Evolutionary conservation across 768 basidiomycete genomes (phyloP).

Genomic region (Auriscalpium vulgare): DNA sequence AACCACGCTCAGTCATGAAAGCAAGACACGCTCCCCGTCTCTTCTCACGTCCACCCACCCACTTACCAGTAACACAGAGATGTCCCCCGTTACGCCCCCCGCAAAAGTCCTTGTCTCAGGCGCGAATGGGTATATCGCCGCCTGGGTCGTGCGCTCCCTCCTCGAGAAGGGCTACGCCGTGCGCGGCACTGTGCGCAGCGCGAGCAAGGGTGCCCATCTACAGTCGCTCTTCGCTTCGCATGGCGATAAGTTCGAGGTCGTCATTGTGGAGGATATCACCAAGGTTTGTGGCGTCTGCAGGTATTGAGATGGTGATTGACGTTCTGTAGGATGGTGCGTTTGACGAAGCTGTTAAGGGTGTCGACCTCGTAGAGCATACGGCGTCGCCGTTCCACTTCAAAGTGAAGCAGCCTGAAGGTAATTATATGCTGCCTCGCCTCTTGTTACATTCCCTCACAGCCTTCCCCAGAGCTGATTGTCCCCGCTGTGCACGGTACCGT

Average conservation of each 20-base stretch:
- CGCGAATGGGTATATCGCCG: constrained; percentile 14
- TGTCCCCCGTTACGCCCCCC: not conserved
- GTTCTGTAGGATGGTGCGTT: constrained; percentile 23
- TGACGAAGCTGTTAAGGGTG: constrained; percentile 36
- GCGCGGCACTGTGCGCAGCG: constrained; percentile 37
- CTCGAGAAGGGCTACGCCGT: constrained; percentile 32
- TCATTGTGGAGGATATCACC: constrained; percentile 40
- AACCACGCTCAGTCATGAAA: too few relatives aligned
- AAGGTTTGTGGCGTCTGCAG: constrained; percentile 19
- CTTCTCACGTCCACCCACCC: too few relatives aligned
- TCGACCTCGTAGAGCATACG: constrained; percentile 30
- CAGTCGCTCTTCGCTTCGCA: constrained; percentile 27
- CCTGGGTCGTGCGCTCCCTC: constrained; percentile 25
- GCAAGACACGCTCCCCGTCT: too few relatives aligned
- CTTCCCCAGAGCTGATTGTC: constrained; percentile 22
- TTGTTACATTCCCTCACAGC: too few relatives aligned
- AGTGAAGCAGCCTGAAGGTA: constrained; percentile 15
- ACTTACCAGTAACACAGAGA: not conserved
- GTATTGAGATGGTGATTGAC: not conserved
- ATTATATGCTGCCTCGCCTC: not conserved
- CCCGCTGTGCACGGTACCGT: constrained; percentile 35
- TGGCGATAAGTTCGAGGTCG: constrained; percentile 31
- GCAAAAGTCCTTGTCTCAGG: constrained; percentile 6
- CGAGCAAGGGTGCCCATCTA: constrained; percentile 36
- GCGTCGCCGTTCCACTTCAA: constrained; percentile 26